Evolutionary conservation across 1,139 yeast genomes (phyloP), one percentile per base, ranked within the genome.

Genomic region (Hansenula sp.): DNA sequence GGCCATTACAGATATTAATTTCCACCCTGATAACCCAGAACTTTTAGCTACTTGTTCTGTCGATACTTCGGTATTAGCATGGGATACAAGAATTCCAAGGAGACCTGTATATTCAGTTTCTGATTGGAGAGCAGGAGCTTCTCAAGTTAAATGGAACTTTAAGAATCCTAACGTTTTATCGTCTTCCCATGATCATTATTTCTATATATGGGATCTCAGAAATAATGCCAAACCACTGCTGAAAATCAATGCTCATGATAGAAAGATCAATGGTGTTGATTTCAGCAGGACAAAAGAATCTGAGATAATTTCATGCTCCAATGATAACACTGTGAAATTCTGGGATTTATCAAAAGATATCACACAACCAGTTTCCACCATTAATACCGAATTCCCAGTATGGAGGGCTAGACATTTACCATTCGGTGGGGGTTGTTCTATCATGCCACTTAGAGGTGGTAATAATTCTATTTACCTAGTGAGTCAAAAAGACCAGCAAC

Each of bases 1-100:
- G 44, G 99, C 99, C 2, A 91, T 93, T 33, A 89, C 99, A 3
- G 99, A 93, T 66, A 89, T 93, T 47, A 89, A 91, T 61, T 93
- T 91, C 70, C 96, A 88, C 59, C 93, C 95, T 2, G 75, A 74
- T 30, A 82, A 87, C 53, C 96, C 97, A 0, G 96, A 91, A 58
- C 60, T 88, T n/a, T 63, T 93, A 28, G 97, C 97, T 0, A 93
- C 98, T 0, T 90, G 97, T 59, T 84, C 96, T 0, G 86, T 93
- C 18, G 99, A 93, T 59, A 84, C 96, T 0, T 85, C 80, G 59
- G 84, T 90, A 15, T 78, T 83, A 47, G 79, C 87, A 5, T 93
- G 99, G 99, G 99, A 93, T 65, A 72, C 91, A 74, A 71, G 99
- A 48, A 72, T 82, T 11, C 91, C 96, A 0, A 68, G 71, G 44